phyloP scores from a whole-genome alignment of 2,329 filamentous ascomycete species.

The Phialophora expanda region DNA sequence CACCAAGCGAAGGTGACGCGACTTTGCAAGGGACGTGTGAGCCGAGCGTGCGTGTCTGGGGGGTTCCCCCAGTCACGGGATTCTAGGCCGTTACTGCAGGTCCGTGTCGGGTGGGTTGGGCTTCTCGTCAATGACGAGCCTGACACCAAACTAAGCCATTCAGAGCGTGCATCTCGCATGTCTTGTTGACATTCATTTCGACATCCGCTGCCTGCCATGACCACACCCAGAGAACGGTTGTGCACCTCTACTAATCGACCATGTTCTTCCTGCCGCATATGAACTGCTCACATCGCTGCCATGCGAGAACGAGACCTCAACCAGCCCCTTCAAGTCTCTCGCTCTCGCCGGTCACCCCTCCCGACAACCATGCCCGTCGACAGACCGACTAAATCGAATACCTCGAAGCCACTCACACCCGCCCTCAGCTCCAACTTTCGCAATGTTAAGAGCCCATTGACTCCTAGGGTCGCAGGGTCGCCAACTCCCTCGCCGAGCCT shows the following conservation, averaged over 20 bases:
- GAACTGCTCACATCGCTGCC: slow-evolving; percentile 43
- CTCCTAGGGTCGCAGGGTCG: slow-evolving; percentile 62
- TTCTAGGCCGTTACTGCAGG: not conserved
- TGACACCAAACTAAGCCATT: not conserved
- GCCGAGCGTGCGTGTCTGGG: not conserved
- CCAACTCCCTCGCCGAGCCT: slow-evolving; percentile 44
- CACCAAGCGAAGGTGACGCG: not conserved
- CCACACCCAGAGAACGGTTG: not conserved
- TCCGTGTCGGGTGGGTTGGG: not conserved
- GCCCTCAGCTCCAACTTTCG: slow-evolving; percentile 67
- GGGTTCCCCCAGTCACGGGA: not conserved
- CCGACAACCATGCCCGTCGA: slow-evolving; percentile 54
- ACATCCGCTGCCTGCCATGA: slow-evolving; percentile 7
- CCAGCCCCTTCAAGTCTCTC: slow-evolving; percentile 22
- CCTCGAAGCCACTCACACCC: slow-evolving; percentile 68
- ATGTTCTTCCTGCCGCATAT: slow-evolving; percentile 7
- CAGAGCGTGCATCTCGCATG: slow-evolving; percentile 22
- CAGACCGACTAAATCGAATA: slow-evolving; percentile 55
- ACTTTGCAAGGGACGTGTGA: slow-evolving; percentile 16
- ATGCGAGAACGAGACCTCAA: slow-evolving; percentile 47
- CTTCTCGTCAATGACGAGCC: not conserved
- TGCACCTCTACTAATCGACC: slow-evolving; percentile 9
- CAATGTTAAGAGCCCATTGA: slow-evolving; percentile 60
- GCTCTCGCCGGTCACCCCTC: slow-evolving; percentile 41
- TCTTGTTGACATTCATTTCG: slow-evolving; percentile 29